phyloP scores from a whole-genome alignment of 1,284 basidiomycete genomes.

The Apiotrichum akiyoshidainum region DNA sequence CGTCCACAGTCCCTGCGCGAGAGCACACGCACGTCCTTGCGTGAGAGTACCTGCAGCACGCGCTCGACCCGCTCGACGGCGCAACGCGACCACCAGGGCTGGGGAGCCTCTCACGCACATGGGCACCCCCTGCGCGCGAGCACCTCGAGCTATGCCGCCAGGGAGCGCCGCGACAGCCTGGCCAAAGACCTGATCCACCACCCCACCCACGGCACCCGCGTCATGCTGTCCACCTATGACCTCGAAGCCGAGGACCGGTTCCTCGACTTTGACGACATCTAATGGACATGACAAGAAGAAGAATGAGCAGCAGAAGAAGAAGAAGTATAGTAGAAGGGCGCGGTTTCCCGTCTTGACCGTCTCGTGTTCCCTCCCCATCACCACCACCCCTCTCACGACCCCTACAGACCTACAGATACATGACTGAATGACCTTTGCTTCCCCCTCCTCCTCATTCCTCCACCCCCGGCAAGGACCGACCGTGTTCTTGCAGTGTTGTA shows the following conservation, averaged over 20 bases:
- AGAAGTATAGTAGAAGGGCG: too few relatives aligned
- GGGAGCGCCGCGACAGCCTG: conserved; percentile 3
- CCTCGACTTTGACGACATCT: conserved; percentile 27
- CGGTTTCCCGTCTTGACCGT: too few relatives aligned
- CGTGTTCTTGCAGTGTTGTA: too few relatives aligned
- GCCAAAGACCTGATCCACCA: neutral
- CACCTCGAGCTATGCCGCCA: neutral
- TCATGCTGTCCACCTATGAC: neutral
- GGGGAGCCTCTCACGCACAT: neutral
- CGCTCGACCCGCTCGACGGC: neutral
- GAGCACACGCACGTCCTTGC: neutral
- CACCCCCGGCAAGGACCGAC: too few relatives aligned
- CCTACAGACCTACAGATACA: too few relatives aligned
- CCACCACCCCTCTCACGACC: too few relatives aligned
- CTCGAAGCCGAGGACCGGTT: conserved; percentile 12
- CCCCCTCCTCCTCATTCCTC: too few relatives aligned
- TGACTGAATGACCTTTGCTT: too few relatives aligned
- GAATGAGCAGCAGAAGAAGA: neutral
- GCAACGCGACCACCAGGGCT: neutral
- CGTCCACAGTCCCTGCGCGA: conserved; percentile 3
- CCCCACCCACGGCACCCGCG: conserved; percentile 7
- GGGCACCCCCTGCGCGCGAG: neutral
- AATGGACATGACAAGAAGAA: neutral
- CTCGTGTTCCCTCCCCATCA: too few relatives aligned
- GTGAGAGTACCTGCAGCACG: neutral